phyloP scores from a whole-genome alignment of 768 basidiomycete species.

The Candolleomyces eurysporus region DNA sequence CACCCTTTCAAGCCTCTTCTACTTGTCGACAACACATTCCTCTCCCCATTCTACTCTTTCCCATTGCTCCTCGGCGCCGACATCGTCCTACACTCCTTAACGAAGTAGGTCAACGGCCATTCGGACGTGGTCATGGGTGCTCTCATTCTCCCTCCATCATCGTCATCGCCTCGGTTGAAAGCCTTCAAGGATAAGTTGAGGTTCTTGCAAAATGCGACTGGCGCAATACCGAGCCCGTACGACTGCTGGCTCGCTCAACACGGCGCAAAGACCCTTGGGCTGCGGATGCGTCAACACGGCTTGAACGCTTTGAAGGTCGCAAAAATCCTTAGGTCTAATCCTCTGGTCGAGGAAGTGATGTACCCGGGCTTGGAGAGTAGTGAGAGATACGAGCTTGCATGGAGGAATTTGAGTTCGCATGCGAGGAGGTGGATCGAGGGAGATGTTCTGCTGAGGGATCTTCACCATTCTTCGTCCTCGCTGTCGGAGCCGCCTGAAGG shows the following conservation, averaged over 20 bases:
- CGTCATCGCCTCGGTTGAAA: neutral
- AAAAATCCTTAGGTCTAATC: constrained; percentile 48
- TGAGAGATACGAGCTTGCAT: constrained; percentile 60
- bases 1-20: constrained; percentile 71
- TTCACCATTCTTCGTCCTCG: constrained; percentile 11
- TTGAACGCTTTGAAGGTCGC: constrained; percentile 79
- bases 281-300: constrained; percentile 88
- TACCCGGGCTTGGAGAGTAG: constrained; percentile 75
- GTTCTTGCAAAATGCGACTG: constrained; percentile 89
- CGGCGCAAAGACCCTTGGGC: constrained; percentile 86
- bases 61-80: constrained; percentile 86
- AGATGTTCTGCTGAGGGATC: constrained; percentile 14
- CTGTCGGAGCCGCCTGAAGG: constrained; percentile 23
- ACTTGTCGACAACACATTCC: constrained; percentile 92
- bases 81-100: constrained; percentile 79
- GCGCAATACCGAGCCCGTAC: constrained; percentile 80
- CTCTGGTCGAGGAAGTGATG: constrained; percentile 71
- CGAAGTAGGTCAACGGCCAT: constrained; percentile 94
- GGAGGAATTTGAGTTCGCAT: constrained; percentile 61
- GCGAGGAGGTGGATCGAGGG: constrained; percentile 61
- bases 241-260: constrained; percentile 91
- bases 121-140: constrained; percentile 92
- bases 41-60: constrained; percentile 88
- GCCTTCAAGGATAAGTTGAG: constrained; percentile 45
- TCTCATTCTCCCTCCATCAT: constrained; percentile 55